These are phyloP conservation scores for Neonectria sp. DNA, from an alignment of 2,329 filamentous ascomycete genomes.

Conservation along the genomic window DNA sequence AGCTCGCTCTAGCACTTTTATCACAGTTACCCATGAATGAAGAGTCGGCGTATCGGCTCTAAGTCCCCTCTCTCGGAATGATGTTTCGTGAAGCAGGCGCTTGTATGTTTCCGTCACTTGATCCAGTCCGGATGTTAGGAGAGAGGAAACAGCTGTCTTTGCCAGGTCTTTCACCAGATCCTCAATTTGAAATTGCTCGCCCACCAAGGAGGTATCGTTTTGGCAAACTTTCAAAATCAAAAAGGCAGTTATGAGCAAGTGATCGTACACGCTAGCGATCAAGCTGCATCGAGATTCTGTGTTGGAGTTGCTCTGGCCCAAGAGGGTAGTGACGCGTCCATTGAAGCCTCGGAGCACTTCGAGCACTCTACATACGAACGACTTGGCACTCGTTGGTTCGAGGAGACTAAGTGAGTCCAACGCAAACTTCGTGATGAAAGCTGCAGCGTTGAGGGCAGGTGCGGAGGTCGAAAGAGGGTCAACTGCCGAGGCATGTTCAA, in stretches of 20 bases:
- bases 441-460: constrained; percentile 50
- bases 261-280: constrained; percentile 48
- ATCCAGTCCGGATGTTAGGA: constrained; percentile 61
- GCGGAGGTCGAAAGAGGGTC: constrained; percentile 28
- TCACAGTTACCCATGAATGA: constrained; percentile 72
- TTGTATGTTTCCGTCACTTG: constrained; percentile 63
- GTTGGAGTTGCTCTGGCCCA: constrained; percentile 22
- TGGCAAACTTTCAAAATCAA: constrained; percentile 61
- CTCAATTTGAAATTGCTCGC: constrained; percentile 63
- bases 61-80: constrained; percentile 67
- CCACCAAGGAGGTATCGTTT: constrained; percentile 48
- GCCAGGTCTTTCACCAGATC: constrained; percentile 62
- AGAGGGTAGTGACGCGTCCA: constrained; percentile 45
- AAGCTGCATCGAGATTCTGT: constrained; percentile 20
- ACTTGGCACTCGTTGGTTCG: constrained; percentile 52
- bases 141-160: constrained; percentile 54
- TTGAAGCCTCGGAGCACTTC: constrained; percentile 61
- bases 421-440: constrained; percentile 66
- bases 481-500: constrained; percentile 40
- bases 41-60: constrained; percentile 60
- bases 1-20: constrained; percentile 67
- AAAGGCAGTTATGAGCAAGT: constrained; percentile 52
- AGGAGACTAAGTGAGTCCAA: constrained; percentile 59
- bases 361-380: constrained; percentile 60
- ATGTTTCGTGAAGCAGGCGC: constrained; percentile 60